A percentile compares a stretch with the other conserved stretches of the same genome.
Evolutionary conservation across 2,329 filamentous ascomycete genomes (phyloP).

Genomic region (Rachicladosporium sp.): DNA sequence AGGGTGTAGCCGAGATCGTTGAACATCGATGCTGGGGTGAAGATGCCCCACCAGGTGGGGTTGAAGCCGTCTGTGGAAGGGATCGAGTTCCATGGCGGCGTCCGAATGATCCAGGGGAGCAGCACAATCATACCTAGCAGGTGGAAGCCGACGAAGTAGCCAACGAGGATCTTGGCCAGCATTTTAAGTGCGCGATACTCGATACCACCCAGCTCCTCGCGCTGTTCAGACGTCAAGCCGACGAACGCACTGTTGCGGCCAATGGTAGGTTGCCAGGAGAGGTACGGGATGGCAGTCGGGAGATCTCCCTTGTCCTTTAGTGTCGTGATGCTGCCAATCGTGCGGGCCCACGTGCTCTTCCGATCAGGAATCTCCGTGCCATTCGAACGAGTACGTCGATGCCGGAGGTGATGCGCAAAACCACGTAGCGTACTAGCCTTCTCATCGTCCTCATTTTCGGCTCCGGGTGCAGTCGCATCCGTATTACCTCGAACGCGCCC

Average conservation of each 20-base stretch:
- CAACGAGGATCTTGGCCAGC: slow-evolving; percentile 61
- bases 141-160: slow-evolving; percentile 76
- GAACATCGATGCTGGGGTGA: slow-evolving; percentile 76
- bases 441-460: slow-evolving; percentile 6
- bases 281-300: slow-evolving; percentile 57
- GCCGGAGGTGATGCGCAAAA: slow-evolving; percentile 2
- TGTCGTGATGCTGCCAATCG: slow-evolving; percentile 47
- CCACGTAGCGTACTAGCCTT: slow-evolving; percentile 1
- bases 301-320: slow-evolving; percentile 38
- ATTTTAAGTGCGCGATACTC: slow-evolving; percentile 90
- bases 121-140: slow-evolving; percentile 61
- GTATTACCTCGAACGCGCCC: slow-evolving; percentile 24
- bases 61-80: slow-evolving; percentile 51
- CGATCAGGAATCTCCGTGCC: slow-evolving; percentile 5
- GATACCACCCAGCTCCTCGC: slow-evolving; percentile 90
- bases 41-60: slow-evolving; percentile 81
- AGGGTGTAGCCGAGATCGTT: slow-evolving; percentile 92
- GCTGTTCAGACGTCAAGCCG: slow-evolving; percentile 75
- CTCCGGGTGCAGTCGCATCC: slow-evolving; percentile 11
- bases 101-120: slow-evolving; percentile 66
- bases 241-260: slow-evolving; percentile 89
- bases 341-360: slow-evolving; percentile 30
- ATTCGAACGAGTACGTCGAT: slow-evolving; percentile 7
- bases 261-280: slow-evolving; percentile 87
- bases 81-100: slow-evolving; percentile 48